Evolutionary conservation across 495 filamentous ascomycete genomes (phyloP).

Genomic region (Barbatosphaeria neglecta): DNA sequence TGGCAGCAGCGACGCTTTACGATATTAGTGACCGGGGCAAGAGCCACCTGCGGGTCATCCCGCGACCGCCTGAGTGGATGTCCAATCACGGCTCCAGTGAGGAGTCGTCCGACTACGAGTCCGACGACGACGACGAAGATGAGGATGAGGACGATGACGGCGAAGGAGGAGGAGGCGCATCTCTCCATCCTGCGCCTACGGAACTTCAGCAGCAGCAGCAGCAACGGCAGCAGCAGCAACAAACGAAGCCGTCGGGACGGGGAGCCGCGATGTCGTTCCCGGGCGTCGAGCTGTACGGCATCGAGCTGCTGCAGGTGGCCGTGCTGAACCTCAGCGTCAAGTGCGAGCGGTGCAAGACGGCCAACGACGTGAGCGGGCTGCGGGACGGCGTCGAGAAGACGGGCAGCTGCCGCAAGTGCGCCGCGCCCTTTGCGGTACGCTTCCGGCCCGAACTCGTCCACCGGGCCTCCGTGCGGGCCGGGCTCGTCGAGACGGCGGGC

Average conservation of each 20-base stretch:
- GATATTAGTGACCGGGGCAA: constrained; percentile 40
- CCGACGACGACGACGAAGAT: constrained; percentile 32
- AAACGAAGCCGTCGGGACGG: constrained; percentile 28
- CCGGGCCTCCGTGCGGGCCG: constrained; percentile 60
- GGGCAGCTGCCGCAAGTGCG: constrained; percentile 65
- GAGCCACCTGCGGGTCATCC: constrained; percentile 63
- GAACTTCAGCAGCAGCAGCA: constrained; percentile 27
- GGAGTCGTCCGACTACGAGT: constrained; percentile 7
- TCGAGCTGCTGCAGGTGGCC: constrained; percentile 67
- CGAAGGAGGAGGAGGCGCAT: constrained; percentile 25
- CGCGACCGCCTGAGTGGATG: constrained; percentile 75
- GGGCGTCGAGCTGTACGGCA: constrained; percentile 64
- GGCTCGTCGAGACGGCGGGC: constrained; percentile 72
- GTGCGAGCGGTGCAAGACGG: constrained; percentile 74
- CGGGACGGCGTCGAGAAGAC: constrained; percentile 30
- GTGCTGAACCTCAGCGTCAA: constrained; percentile 63
- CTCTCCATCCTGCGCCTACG: constrained; percentile 1
- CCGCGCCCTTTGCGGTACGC: constrained; percentile 50
- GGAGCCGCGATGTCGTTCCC: constrained; percentile 79
- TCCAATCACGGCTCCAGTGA: constrained; percentile 28
- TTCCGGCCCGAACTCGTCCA: constrained; percentile 73
- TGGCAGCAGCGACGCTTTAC: constrained; percentile 1
- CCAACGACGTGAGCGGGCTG: constrained; percentile 59
- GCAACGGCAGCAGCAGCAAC: constrained; percentile 30
- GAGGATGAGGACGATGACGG: constrained; percentile 32